Conservation (phyloP, 2,329 filamentous ascomycete genomes). For the Hypomyces perniciosus region DNA sequence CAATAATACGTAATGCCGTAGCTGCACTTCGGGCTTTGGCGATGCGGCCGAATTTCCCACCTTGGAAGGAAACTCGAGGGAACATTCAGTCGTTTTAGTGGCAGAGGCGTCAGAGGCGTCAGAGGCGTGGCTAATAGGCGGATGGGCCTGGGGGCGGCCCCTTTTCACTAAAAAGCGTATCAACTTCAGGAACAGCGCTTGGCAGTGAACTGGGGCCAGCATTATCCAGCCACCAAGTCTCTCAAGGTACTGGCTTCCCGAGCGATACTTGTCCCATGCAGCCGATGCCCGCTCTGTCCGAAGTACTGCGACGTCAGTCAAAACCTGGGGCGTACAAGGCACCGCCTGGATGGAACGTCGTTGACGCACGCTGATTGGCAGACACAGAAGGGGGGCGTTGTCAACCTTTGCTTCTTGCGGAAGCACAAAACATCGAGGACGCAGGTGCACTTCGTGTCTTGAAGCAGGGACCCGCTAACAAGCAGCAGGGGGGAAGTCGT, state of each 20-base stretch:
- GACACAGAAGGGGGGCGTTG: neutral
- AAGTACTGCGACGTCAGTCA: constrained; percentile 9
- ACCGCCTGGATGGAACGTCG: constrained; percentile 8
- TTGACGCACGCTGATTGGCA: constrained; percentile 8
- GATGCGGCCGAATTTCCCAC: no score
- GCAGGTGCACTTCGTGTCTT: constrained; percentile 11
- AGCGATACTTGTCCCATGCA: neutral
- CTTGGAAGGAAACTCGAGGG: no score
- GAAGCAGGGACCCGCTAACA: constrained; percentile 6
- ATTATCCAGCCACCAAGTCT: neutral
- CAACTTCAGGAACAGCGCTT: neutral
- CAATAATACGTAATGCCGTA: no score
- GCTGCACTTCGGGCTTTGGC: no score
- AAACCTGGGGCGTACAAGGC: constrained; percentile 9
- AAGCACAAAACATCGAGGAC: constrained; percentile 10
- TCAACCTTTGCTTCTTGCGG: constrained; percentile 1
- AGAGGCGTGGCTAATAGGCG: no score
- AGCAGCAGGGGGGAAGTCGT: neutral
- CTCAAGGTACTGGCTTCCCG: constrained; percentile 1
- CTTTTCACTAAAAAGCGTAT: no score
- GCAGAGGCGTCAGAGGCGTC: no score
- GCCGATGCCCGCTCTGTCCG: neutral
- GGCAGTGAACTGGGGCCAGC: neutral
- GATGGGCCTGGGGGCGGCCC: no score
- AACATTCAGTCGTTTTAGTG: no score